Conservation (phyloP, 2,329 filamentous ascomycete genomes). For the Penicillium capsulatum region DNA sequence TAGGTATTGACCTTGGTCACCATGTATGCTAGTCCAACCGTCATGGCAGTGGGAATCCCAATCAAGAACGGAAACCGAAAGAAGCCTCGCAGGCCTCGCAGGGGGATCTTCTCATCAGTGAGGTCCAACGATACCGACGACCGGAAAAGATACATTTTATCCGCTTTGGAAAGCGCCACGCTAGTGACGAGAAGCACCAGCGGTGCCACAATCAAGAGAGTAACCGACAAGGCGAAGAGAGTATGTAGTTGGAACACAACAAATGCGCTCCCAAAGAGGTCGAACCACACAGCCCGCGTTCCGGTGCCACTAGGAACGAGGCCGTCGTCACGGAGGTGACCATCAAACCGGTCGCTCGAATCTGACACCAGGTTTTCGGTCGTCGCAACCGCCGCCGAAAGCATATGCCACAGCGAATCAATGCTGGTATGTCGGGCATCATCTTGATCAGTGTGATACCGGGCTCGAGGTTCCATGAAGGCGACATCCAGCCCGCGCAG, state of each 20-base stretch:
- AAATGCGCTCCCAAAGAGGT: conserved; percentile 76
- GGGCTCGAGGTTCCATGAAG: conserved; percentile 78
- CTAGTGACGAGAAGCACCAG: conserved; percentile 66
- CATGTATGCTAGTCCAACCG: conserved; percentile 69
- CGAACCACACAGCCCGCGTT: conserved; percentile 82
- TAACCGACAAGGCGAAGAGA: conserved; percentile 82
- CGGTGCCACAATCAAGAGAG: conserved; percentile 74
- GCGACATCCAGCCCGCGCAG: conserved; percentile 87
- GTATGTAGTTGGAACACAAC: conserved; percentile 75
- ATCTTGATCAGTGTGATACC: conserved; percentile 90
- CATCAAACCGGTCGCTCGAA: conserved; percentile 62
- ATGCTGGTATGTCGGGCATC: conserved; percentile 68
- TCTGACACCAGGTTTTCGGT: conserved; percentile 67
- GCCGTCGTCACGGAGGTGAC: conserved; percentile 53
- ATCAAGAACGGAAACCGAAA: conserved; percentile 79
- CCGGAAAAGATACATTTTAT: conserved; percentile 87
- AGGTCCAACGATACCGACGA: conserved; percentile 59
- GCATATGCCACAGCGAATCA: conserved; percentile 85
- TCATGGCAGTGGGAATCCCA: conserved; percentile 61
- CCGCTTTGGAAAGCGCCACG: conserved; percentile 62
- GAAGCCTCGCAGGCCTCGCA: conserved; percentile 76
- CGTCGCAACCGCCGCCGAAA: conserved; percentile 75
- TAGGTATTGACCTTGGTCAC: conserved; percentile 80
- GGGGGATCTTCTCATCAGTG: conserved; percentile 56
- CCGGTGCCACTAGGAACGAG: conserved; percentile 64